These are phyloP conservation scores for Aspergillus carlsbadensis DNA, from an alignment of 495 filamentous ascomycete species.

Conservation along the genomic window DNA sequence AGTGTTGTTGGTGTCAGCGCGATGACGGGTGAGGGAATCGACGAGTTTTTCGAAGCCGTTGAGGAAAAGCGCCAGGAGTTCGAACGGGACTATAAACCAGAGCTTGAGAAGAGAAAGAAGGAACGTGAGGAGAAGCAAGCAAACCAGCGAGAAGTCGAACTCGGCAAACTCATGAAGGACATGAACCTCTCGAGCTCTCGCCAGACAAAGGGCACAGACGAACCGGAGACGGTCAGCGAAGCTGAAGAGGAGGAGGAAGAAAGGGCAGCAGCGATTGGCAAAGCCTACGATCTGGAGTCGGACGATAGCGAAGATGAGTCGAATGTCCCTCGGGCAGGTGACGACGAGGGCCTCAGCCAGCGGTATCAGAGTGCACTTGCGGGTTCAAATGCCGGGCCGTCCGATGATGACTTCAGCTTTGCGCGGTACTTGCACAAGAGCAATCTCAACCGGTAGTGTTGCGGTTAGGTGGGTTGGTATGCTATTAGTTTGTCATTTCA, in stretches of 20 bases:
- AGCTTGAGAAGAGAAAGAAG: constrained; percentile 75
- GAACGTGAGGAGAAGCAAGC: constrained; percentile 73
- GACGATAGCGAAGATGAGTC: constrained; percentile 35
- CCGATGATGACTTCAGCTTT: constrained; percentile 49
- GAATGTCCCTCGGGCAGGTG: constrained; percentile 29
- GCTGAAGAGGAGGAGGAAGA: constrained; percentile 47
- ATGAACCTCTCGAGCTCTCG: constrained; percentile 70
- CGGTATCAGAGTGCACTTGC: constrained; percentile 47
- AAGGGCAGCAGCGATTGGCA: constrained; percentile 10
- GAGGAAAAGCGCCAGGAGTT: constrained; percentile 86
- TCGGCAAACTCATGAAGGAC: constrained; percentile 91
- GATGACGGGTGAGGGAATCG: constrained; percentile 87
- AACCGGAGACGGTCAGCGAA: constrained; percentile 52
- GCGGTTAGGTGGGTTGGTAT: not conserved
- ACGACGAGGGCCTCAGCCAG: constrained; percentile 41
- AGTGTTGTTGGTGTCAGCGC: constrained; percentile 90
- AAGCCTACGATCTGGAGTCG: constrained; percentile 31
- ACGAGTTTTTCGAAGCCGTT: constrained; percentile 90
- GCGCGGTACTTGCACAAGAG: constrained; percentile 44
- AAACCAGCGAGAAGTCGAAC: constrained; percentile 69
- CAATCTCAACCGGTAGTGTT: constrained; percentile 33
- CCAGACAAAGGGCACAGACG: constrained; percentile 26
- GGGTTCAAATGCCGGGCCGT: constrained; percentile 26
- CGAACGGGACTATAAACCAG: constrained; percentile 85
- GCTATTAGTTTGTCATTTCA: constrained; percentile 12